Base-by-base conservation (phyloP, 768 basidiomycete species). In the Naganishia randhawae region DNA sequence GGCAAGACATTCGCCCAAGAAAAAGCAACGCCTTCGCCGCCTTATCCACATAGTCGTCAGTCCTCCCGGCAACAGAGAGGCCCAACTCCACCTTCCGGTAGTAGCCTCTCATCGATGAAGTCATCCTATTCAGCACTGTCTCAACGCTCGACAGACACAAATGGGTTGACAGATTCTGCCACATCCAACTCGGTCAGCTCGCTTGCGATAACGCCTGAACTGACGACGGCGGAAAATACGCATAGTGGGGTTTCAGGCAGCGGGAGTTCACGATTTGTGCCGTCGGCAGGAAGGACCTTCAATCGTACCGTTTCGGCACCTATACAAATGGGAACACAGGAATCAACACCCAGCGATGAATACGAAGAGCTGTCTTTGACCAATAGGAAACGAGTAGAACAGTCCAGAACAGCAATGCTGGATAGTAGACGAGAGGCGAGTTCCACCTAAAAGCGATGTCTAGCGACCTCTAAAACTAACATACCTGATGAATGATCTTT, bases 301-400 rank as follows among this genome's bases (percentile, higher is more conserved):
- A 61, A 61, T 25, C 29, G 57, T 13, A 61, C 57, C 3, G 57
- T 61, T 41, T 61, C 57, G 35, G 57, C 57, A 9, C 57, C 57
- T 17, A 19, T 61, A 19, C 57, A 61, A 25, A 61, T 61, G 35
- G 57, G 37, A 41, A 39, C 37, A 29, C 39, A 35, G 5, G 57
- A 61, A 25, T 25, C 19, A 14, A 25, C 57, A 25, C 37, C 37
- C 9, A 39, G 19, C 16, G 57, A 61, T 25, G 57, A 61, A 27
- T 61, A 61, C 29, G 57, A 61, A 39, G 39, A 61, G 57, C 33
- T 61, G 22, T 61, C 57, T 25, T 29, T 61, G 57, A 61, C 57
- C 14, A 61, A 61, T 42, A 61, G 57, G 39, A 61, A 61, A 42
- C 37, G 57, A 39, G 57, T 22, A 16, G 57, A 61, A 10, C 57